Evolutionary conservation across 2,329 filamentous ascomycete genomes (phyloP).

Genomic region (Huntiella bhutanensis): DNA sequence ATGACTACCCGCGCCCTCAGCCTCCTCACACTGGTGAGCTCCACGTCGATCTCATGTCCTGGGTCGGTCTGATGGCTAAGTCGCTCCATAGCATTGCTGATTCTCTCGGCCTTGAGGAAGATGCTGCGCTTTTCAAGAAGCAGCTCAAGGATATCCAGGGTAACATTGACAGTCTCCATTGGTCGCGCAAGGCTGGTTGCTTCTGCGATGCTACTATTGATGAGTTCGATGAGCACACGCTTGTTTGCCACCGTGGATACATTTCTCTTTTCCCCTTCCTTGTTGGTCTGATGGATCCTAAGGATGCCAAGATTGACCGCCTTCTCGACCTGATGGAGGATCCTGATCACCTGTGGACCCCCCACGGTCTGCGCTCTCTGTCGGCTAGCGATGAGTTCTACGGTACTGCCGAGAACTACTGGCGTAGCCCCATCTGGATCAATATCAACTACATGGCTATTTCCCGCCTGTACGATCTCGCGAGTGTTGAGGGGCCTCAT

Average conservation of each 20-base stretch:
- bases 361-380: slow-evolving; percentile 72
- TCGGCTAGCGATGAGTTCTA: slow-evolving; percentile 71
- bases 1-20: slow-evolving; percentile 87
- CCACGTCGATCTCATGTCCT: slow-evolving; percentile 83
- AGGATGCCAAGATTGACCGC: slow-evolving; percentile 55
- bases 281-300: slow-evolving; percentile 55
- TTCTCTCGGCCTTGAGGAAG: slow-evolving; percentile 56
- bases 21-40: slow-evolving; percentile 91
- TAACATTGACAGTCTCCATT: slow-evolving; percentile 88
- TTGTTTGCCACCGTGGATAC: slow-evolving; percentile 94
- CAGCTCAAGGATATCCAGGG: slow-evolving; percentile 59
- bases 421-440: slow-evolving; percentile 87
- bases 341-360: slow-evolving; percentile 74
- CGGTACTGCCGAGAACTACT: slow-evolving; percentile 89
- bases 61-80: slow-evolving; percentile 92
- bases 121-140: slow-evolving; percentile 51
- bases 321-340: slow-evolving; percentile 63
- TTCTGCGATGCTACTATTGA: slow-evolving; percentile 95
- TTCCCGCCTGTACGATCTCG: slow-evolving; percentile 9
- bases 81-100: slow-evolving; percentile 66
- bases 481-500: slow-evolving; percentile 44
- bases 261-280: slow-evolving; percentile 86
- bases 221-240: slow-evolving; percentile 73
- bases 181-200: slow-evolving; percentile 59
- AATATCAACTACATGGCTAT: slow-evolving; percentile 79